Base-by-base conservation (phyloP, 345 rosid species). In the Kernera saxatilis region DNA sequence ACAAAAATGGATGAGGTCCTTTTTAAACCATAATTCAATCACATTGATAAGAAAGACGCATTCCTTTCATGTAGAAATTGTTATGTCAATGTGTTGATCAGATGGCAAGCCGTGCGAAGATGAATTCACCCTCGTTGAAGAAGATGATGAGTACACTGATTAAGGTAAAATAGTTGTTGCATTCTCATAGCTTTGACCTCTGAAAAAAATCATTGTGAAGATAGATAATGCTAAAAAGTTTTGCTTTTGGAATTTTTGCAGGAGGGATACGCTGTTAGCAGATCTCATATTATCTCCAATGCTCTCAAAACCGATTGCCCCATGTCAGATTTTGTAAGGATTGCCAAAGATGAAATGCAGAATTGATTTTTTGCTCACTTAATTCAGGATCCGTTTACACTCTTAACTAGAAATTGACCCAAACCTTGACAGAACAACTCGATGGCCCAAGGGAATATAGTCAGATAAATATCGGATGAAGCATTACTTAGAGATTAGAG, bases 101-200 rank as follows among this genome's bases (percentile, higher is more conserved):
- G 97, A 78, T 91, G 81, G 94, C 91, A 17, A 89, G 86, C 70
- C 92, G 92, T 8, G 96, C 88, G 15, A 86, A 89, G 82, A 73
- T 87, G 55, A 79, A 91, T 77, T 81, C 93, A 45, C 98, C 97
- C 65, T 69, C 97, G 3, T 66, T 89, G 35, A 82, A 72, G 80
- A 58, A 73, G 54, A 82, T 93, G 83, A 86, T 84, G 86, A 72
- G 70, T 49, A 66, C 79, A 52, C 66, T 88, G 17, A 81, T 52
- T 5, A 78, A 82, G 94, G 94, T 90, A 76, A 8, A 5, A 13
- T 43, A 40, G 21, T 41, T 13, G 2, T n/a, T 18, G 6, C 9
- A 51, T 41, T 43, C 43, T 18, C 18, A 0, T 18, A 22, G 29
- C 29, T 29, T 52, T 25, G 52, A 49, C 55, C 55, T 44, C 2